These are phyloP conservation scores for Hirsutella thompsonii DNA, from an alignment of 2,329 filamentous ascomycete species.

Conservation along the genomic window DNA sequence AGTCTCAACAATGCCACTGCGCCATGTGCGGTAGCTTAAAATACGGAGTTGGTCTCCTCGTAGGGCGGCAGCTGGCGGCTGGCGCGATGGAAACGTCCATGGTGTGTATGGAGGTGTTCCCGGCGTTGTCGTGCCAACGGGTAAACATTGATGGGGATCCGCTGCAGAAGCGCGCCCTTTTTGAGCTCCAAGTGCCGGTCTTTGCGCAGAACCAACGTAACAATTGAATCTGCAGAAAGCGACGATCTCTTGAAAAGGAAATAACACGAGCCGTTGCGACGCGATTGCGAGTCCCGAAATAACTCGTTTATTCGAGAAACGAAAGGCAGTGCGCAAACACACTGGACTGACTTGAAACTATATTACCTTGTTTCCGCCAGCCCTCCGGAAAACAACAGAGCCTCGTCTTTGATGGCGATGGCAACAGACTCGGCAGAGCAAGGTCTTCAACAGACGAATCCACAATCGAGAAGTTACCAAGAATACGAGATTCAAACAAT, in stretches of 20 bases:
- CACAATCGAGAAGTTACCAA: constrained; percentile 12
- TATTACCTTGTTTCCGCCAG: neutral
- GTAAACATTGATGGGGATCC: neutral
- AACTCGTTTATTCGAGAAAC: no score
- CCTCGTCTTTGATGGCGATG: constrained; percentile 27
- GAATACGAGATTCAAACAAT: constrained; percentile 18
- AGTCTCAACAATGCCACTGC: no score
- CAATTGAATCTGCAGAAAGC: neutral
- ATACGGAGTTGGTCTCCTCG: no score
- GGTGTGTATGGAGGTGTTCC: neutral
- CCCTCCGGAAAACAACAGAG: no score
- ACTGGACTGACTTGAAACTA: no score
- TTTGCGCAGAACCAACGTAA: no score
- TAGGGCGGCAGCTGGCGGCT: no score
- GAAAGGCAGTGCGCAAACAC: neutral
- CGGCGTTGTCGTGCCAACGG: constrained; percentile 3
- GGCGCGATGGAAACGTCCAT: neutral
- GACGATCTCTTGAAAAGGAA: neutral
- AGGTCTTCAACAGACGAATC: constrained; percentile 15
- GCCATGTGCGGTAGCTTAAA: no score
- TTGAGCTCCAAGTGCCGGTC: no score
- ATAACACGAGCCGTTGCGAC: no score
- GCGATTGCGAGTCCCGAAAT: no score
- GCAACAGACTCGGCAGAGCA: constrained; percentile 25
- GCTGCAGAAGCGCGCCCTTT: neutral